Evolutionary conservation across 768 basidiomycete species (phyloP), one percentile per base, ranked within the genome.

Genomic region (Amanita rimosa): DNA sequence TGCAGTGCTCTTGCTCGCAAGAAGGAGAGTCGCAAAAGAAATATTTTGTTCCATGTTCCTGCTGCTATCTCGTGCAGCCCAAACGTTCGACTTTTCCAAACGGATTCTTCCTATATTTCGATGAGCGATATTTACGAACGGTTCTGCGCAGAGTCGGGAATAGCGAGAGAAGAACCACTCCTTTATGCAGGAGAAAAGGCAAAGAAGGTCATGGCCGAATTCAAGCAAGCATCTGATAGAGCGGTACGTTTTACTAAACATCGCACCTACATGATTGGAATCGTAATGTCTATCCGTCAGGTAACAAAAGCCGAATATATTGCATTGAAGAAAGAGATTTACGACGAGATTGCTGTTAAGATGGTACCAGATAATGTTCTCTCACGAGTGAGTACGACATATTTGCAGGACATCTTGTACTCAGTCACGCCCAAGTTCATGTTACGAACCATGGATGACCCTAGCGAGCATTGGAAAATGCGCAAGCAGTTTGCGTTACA

Each of bases 401-500:
- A 17, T 41, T 50, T n/a, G 46, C 4, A 35, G 37, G 22, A 40
- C 38, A 21, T 33, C 14, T 9, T 8, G 22, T 36, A 40, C 22
- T 45, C 47, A 37, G 24, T 49, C 46, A 29, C 45, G 49, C 40
- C 13, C 2, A 48, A 99, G 96, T 98, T 93, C 62, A 89, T 99
- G 86, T 72, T 81, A 35, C 78, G 77, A 29, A 84, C 85, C 19
- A 95, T 97, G 89, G 68, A 74, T 40, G 76, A 75, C 2, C 81
- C 94, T 4, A 78, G 79, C 49, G 89, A 93, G 57, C 73, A 98
- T 3, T 99, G 95, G 95, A 76, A 88, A 52, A 92, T 98, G 81
- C 81, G 96, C 52, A 98, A 96, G 67, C 94, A 97, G 65, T 96
- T 98, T 64, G 84, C 94, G 7, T 63, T 85, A 35, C 94, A 98